Conservation (phyloP, 495 filamentous ascomycete species). For the Penicillium coprophilum region DNA sequence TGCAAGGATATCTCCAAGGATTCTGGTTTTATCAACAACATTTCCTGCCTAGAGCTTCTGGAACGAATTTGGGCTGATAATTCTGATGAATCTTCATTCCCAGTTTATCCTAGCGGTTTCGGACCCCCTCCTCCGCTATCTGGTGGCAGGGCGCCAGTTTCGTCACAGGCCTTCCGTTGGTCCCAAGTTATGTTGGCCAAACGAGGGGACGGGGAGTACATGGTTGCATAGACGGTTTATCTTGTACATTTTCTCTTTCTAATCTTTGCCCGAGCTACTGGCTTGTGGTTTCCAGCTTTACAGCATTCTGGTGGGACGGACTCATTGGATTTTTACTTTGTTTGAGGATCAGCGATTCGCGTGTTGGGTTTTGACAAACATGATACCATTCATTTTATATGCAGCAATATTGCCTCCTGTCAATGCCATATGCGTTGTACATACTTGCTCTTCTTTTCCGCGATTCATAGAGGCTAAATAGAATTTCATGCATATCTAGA, state of each 20-base stretch:
- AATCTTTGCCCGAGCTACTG: not conserved
- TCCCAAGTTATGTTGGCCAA: slow-evolving; percentile 66
- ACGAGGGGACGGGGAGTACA: slow-evolving; percentile 78
- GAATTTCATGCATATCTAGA: not conserved
- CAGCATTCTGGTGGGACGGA: slow-evolving; percentile 1
- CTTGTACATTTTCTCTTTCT: slow-evolving; percentile 2
- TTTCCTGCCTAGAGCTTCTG: slow-evolving; percentile 79
- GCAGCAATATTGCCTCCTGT: slow-evolving; percentile 1
- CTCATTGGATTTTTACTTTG: slow-evolving; percentile 8
- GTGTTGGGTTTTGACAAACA: slow-evolving; percentile 17
- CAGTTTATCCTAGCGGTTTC: slow-evolving; percentile 21
- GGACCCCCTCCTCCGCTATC: slow-evolving; percentile 21
- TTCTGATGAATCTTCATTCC: slow-evolving; percentile 28
- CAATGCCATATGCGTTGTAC: not conserved
- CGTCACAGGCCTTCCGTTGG: slow-evolving; percentile 67
- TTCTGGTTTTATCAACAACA: slow-evolving; percentile 89
- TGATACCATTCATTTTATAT: slow-evolving; percentile 27
- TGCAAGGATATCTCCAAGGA: slow-evolving; percentile 84
- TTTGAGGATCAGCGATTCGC: slow-evolving; percentile 14
- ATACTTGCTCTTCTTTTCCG: not conserved
- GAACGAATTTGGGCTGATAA: slow-evolving; percentile 77
- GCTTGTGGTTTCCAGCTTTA: slow-evolving; percentile 6
- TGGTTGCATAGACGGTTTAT: slow-evolving; percentile 61
- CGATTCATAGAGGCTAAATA: not conserved
- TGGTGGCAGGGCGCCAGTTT: slow-evolving; percentile 16